Evolutionary conservation across 2,329 filamentous ascomycete genomes (phyloP), one percentile per base, ranked within the genome.

Genomic region (Colletotrichum tropicale): DNA sequence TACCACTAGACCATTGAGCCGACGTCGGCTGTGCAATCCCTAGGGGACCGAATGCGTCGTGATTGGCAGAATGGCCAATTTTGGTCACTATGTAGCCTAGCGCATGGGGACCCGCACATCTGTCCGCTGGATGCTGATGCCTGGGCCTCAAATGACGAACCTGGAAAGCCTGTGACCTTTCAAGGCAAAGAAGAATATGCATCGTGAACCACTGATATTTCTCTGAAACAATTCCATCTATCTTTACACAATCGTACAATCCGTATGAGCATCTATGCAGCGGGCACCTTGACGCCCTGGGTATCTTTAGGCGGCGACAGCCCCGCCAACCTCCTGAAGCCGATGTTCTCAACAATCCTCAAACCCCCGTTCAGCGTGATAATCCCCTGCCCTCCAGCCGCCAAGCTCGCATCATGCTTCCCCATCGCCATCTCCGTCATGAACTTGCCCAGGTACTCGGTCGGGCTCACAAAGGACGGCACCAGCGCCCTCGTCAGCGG

Each of bases 391-490:
- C 81, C 83, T 15, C 80, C 78, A 6, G 76, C 76, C 70, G 78
- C 70, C 73, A 81, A 34, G 52, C 73, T 68, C 21, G 61, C 70
- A 15, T 83, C 82, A 62, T 82, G 83, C 76, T 78, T 81, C 1
- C 88, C 88, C 83, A 87, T 85, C 0, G 88, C 88, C 83, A 88
- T 81, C 76, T 86, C 84, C 0, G 85, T 82, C 75, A 90, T 66
- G 34, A 89, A 88, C 15, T 78, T 75, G 2, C 88, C 88, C 30
- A 90, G 80, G 2, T 82, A 80, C 55, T 82, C 80, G 2, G 89
- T 90, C 7, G 89, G 88, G 62, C 86, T 86, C 62, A 83, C 81
- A 2, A 77, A 58, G 16, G 80, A 77, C 28, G 77, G 79, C 21
- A 71, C 76, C 9, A 79, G 52, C 1, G 34, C 4, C 48, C 82